Evolutionary conservation across 1,139 yeast species (phyloP), one percentile per base, ranked within the genome.

Genomic region (Suhomyces choctaworum): DNA sequence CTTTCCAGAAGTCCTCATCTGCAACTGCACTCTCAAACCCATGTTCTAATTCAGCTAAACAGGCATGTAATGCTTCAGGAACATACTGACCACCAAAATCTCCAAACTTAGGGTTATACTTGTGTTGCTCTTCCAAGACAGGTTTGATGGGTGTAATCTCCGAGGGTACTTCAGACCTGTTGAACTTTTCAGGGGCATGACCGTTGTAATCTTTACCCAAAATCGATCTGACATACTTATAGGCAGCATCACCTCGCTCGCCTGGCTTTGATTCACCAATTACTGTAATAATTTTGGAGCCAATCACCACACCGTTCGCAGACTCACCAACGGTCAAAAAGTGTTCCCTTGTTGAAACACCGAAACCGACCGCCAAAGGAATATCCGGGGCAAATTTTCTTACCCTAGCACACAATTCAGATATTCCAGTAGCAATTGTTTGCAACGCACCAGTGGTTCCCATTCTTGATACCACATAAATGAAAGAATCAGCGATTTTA

Each of bases 1-100:
- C 98, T 40, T 81, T 83, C 99, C 98, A 92, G 73, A 92, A 92
- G 29, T 66, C 60, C 27, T 89, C 92, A 61, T 92, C 97, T 23
- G 90, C 88, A 45, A 82, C 80, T 12, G 97, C 96, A 29, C 72
- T 76, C 58, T 85, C 90, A 59, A 90, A 94, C 6, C 89, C 97
- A 39, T 61, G 70, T 66, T 92, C 97, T 41, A 94, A 76, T 64
- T 94, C 96, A 43, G 80, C 78, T 48, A 92, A 73, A 70, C 97
- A 92, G 29, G 95, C 78, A 62, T 90, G 94, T 54, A 92, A 70
- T 16, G 96, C 90, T 67, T 92, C 99, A 29, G 99, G 99, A 22
- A 94, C 97, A 57, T 86, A 92, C 66, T 92, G 98, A 40, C 99
- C 99, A 60, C 99, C 99, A 56, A 88, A 94, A 36, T 82, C 90